Conservation (phyloP, 2,329 filamentous ascomycete genomes). For the Aspergillus sp. region DNA sequence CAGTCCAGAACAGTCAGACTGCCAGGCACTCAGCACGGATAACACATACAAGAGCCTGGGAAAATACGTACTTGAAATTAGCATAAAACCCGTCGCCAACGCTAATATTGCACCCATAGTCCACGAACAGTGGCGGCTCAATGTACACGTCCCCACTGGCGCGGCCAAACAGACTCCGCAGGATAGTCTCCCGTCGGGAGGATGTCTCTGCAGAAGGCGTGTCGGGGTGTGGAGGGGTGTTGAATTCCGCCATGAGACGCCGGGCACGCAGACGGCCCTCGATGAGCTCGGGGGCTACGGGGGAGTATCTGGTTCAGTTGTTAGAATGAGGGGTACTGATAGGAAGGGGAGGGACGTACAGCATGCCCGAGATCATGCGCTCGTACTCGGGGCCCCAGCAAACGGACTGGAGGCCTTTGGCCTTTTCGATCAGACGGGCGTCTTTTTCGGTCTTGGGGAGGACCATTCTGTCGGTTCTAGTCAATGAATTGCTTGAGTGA, state of each 20-base stretch:
- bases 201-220: background rate
- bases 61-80: slow-evolving; percentile 16
- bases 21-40: slow-evolving; percentile 35
- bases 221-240: slow-evolving; percentile 5
- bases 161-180: slow-evolving; percentile 13
- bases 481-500: background rate
- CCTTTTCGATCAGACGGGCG: background rate
- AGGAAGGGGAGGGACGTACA: slow-evolving; percentile 4
- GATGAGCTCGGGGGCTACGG: slow-evolving; percentile 10
- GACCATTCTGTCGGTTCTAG: background rate
- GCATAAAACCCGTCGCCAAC: slow-evolving; percentile 17
- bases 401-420: background rate
- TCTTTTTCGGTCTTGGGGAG: background rate
- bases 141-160: slow-evolving; percentile 13
- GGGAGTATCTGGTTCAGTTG: slow-evolving; percentile 6
- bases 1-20: slow-evolving; percentile 57
- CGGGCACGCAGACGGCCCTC: slow-evolving; percentile 10
- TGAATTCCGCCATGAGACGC: slow-evolving; percentile 9
- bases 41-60: background rate
- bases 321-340: background rate
- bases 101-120: slow-evolving; percentile 23
- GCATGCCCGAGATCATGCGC: slow-evolving; percentile 13
- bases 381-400: slow-evolving; percentile 13
- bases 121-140: slow-evolving; percentile 19
- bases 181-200: slow-evolving; percentile 1